Conservation (phyloP, 2,329 filamentous ascomycete genomes). For the Claviceps capensis region DNA sequence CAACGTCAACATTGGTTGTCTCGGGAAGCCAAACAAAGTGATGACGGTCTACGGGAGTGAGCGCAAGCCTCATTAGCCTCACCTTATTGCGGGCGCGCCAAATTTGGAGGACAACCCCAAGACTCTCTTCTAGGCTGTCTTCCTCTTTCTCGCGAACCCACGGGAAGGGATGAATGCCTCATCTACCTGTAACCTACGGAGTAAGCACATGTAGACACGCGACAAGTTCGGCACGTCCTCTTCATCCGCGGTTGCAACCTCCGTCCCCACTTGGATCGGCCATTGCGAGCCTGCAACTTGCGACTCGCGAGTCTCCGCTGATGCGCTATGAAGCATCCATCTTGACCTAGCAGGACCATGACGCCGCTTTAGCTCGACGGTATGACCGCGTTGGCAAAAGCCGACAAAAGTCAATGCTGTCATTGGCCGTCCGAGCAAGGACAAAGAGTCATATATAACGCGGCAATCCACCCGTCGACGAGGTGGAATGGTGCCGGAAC, state of each 20-base stretch:
- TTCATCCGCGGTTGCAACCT: neutral
- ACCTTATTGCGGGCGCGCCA: no score
- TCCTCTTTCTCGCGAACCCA: no score
- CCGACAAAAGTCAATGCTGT: neutral
- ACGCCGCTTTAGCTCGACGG: neutral
- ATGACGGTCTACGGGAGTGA: no score
- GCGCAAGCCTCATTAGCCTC: no score
- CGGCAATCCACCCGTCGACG: neutral
- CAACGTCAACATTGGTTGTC: no score
- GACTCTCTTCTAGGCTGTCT: no score
- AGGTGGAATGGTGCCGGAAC: fast-evolving
- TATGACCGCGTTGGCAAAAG: neutral
- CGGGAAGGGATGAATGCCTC: no score
- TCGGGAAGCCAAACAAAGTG: no score
- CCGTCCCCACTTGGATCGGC: neutral
- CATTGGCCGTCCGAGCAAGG: neutral
- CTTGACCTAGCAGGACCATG: neutral
- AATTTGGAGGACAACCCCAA: no score
- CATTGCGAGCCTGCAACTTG: no score
- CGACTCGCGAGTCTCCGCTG: neutral
- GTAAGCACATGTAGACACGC: no score
- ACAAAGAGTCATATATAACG: neutral
- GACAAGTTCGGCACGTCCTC: neutral
- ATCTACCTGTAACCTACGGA: no score
- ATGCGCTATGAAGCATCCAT: neutral